phyloP scores from a whole-genome alignment of 2,329 filamentous ascomycete species.

The Trichothecium roseum region DNA sequence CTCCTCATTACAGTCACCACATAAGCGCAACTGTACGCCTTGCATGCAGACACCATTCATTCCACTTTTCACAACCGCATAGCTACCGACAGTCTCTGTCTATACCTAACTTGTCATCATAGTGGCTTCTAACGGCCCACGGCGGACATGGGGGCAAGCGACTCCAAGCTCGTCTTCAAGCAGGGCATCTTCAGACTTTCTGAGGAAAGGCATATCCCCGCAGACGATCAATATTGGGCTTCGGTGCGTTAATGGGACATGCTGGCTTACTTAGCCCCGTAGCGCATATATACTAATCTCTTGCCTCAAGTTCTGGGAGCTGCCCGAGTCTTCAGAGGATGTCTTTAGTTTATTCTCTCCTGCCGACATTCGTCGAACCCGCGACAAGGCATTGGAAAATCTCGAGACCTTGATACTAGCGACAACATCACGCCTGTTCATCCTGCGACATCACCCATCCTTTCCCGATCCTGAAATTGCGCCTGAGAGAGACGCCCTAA shows the following conservation, averaged over 20 bases:
- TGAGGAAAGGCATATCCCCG: slow-evolving; percentile 78
- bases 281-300: neutral
- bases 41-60: neutral
- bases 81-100: neutral
- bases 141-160: slow-evolving; percentile 79
- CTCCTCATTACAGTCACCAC: neutral
- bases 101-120: too few species aligned
- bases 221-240: slow-evolving; percentile 87
- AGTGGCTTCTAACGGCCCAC: slow-evolving; percentile 5
- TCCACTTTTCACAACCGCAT: neutral
- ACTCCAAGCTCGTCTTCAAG: slow-evolving; percentile 98
- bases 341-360: slow-evolving; percentile 93
- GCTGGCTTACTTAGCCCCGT: slow-evolving; percentile 2
- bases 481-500: slow-evolving; percentile 79
- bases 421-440: slow-evolving; percentile 70
- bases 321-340: slow-evolving; percentile 91
- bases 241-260: slow-evolving; percentile 52
- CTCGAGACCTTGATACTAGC: slow-evolving; percentile 81
- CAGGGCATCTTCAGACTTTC: slow-evolving; percentile 94
- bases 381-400: slow-evolving; percentile 77
- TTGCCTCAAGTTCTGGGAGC: slow-evolving; percentile 74
- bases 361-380: slow-evolving; percentile 75
- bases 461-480: slow-evolving; percentile 83
- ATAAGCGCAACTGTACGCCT: neutral
- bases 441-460: slow-evolving; percentile 77